Base-by-base conservation (phyloP, 1,139 yeast genomes). In the Saccharomyces hybrid region DNA sequence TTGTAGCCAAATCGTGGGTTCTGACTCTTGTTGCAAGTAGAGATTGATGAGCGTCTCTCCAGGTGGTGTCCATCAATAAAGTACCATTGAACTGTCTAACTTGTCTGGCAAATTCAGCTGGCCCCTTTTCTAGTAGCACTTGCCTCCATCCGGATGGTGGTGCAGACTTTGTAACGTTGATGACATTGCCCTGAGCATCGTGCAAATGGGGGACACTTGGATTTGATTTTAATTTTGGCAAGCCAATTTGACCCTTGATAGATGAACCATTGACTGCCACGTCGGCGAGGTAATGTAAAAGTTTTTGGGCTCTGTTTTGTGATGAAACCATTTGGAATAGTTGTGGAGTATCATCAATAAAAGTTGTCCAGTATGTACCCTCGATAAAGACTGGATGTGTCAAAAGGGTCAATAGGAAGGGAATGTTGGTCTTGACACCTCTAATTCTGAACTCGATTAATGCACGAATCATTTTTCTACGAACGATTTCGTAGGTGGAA, bases 41-140 rank as follows among this genome's bases (percentile, higher is more conserved):
- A 14, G 97, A 89, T 77, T 91, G 99, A 74, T 93, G 98, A 47
- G 98, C 98, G 73, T 91, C 99, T 82, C 99, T 88, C 99, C 99
- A 91, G 14, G 99, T 91, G 55, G 99, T 91, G 71, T 91, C 99
- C 85, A 93, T 93, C 64, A 91, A 75, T 71, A 91, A 78, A 60
- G 95, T 84, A 65, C 98, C 98, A 54, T 88, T 77, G 73, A 83
- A 84, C 38, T 75, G 71, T 71, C 97, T 83, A 58, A 93, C 95
- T 66, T 88, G 84, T 73, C 84, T 78, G 62, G 97, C 96, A 70
- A 91, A 91, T 20, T 76, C 86, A 52, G 80, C 93, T 38, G 98
- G 96, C 51, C 98, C 98, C 64, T 85, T 78, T 64, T 82, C 83
- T 59, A 89, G 74, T 57, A 91, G 76, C 29, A 89, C 83, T 66